Evolutionary conservation across 305 asterid species (phyloP).

Genomic region (Fraxinus latifolia): DNA sequence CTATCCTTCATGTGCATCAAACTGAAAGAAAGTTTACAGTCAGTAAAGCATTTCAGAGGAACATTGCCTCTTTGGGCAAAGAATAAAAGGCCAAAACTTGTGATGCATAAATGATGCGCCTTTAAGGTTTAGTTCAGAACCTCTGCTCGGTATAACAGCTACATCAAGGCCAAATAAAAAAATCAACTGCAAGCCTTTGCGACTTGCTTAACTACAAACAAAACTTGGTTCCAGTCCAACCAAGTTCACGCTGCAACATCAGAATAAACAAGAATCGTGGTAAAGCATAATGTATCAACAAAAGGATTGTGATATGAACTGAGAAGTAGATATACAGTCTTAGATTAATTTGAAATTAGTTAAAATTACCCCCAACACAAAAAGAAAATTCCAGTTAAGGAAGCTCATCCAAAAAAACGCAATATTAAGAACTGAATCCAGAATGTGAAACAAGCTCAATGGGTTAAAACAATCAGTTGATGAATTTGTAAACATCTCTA

Average conservation of each 20-base stretch:
- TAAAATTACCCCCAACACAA: neutral
- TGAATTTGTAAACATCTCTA: neutral
- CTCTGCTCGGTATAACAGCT: neutral
- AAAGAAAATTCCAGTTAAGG: neutral
- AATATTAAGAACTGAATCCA: neutral
- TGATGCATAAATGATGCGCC: neutral
- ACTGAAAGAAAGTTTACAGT: conserved; percentile 5
- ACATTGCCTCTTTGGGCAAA: neutral
- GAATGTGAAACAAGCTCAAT: neutral
- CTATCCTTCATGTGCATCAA: conserved; percentile 23
- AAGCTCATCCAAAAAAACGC: neutral
- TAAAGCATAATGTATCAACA: neutral
- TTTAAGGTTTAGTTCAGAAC: neutral
- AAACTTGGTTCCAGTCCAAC: neutral
- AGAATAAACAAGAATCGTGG: neutral
- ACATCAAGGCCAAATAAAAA: neutral
- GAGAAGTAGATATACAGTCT: neutral
- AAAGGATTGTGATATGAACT: neutral
- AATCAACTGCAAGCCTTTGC: neutral
- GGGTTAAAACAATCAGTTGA: neutral
- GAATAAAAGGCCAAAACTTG: neutral
- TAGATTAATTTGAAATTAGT: neutral
- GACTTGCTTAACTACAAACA: neutral
- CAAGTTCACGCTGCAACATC: neutral
- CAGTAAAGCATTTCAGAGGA: neutral